Percentiles rank a stretch among this genome's conserved stretches.
Evolutionary conservation across 768 basidiomycete species (phyloP).

Genomic region (Mycena amicta): DNA sequence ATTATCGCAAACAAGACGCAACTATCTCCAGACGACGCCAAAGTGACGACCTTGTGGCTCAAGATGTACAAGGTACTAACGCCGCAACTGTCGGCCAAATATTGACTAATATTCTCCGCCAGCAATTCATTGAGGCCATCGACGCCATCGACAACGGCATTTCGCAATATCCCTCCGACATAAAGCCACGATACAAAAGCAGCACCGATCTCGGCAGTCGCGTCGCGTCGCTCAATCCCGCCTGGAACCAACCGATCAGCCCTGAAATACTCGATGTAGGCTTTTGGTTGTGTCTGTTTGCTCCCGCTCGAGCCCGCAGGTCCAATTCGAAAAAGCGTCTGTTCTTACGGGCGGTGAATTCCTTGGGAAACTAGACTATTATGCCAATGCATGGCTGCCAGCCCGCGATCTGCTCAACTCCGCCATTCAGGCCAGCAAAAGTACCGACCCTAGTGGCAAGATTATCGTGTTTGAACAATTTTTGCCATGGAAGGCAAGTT

Average conservation of each 20-base stretch:
- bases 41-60: conserved; percentile 77
- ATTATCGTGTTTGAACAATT: conserved; percentile 81
- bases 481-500: conserved; percentile 82
- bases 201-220: conserved; percentile 85
- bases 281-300: conserved; percentile 17
- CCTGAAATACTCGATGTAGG: conserved; percentile 74
- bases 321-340: conserved; percentile 79
- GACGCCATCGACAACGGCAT: conserved; percentile 97
- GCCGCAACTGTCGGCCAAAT: background rate
- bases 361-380: conserved; percentile 74
- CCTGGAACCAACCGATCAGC: conserved; percentile 85
- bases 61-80: conserved; percentile 78
- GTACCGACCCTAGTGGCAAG: conserved; percentile 69
- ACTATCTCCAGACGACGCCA: conserved; percentile 55
- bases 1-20: conserved; percentile 70
- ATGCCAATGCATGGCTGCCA: conserved; percentile 89
- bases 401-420: conserved; percentile 76
- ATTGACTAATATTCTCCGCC: conserved; percentile 5
- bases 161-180: conserved; percentile 69
- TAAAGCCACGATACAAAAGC: conserved; percentile 71
- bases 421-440: conserved; percentile 59
- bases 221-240: conserved; percentile 82
- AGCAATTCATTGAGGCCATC: conserved; percentile 94
- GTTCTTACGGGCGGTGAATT: conserved; percentile 86
- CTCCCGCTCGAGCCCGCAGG: conserved; percentile 44